Evolutionary conservation across 176 grass and related monocot genomes (phyloP), one percentile per base, ranked within the genome.

Genomic region (Echinochloa phyllopogon): DNA sequence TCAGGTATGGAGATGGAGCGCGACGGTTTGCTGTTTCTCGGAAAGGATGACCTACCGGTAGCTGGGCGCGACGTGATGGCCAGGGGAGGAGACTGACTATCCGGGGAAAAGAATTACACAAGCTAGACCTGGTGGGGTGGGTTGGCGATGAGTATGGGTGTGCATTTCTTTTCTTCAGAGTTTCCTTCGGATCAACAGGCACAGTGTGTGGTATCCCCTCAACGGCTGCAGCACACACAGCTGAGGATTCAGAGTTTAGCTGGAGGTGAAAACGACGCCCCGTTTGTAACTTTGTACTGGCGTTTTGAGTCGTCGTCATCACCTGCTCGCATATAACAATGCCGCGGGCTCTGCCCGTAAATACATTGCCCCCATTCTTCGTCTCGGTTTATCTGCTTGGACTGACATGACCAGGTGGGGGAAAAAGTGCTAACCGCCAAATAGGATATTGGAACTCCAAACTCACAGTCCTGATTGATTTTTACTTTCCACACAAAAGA

Each of bases 1-100:
- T 33, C 29, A 33, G 29, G 29, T 33, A 33, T n/a, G n/a, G n/a
- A n/a, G n/a, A n/a, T n/a, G 62, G 68, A 91, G 69, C 45, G 45
- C 11, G 24, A 55, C 56, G 56, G 56, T 6, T 24, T 59, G 56
- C 20, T 58, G 10, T 18, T 59, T 59, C 57, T 23, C 57, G 57
- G 8, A 59, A 59, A 59, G n/a, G 57, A 59, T 24, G 57, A 59
- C 57, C 57, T 59, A 24, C 57, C 57, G 57, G 57, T 55, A 44
- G 39, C 3, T 68, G 44, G 6, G 18, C 21, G 25, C n/a, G 40
- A 27, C 21, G 20, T 25, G 21, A 23, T 20, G 13, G 16, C 27
- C 11, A 3, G 4, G 17, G 2, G 29, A 3, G 4, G 17, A 33
- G 29, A 33, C 29, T 33, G 55, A 3, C 52, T 8, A n/a, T n/a